Percentiles rank a stretch among this genome's conserved stretches.
These are phyloP conservation scores for Pyricularia grisea DNA, from an alignment of 2,329 filamentous ascomycete species.

Conservation along the genomic window DNA sequence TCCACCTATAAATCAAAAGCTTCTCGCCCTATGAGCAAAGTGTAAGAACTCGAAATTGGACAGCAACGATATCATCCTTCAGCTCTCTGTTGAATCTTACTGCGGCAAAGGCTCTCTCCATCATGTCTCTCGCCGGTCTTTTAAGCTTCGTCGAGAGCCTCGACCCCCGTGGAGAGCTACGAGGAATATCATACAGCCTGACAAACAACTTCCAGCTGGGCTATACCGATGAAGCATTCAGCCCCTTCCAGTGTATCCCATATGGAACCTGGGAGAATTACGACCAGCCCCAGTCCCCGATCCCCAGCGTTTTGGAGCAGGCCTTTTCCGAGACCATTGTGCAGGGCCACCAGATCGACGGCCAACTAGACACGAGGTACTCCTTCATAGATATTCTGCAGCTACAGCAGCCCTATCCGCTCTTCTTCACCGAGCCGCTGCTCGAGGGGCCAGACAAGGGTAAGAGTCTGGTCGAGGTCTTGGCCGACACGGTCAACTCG, in stretches of 20 bases:
- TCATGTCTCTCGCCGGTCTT: neutral
- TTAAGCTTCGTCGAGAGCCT: neutral
- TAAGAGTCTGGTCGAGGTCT: neutral
- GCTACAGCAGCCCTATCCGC: neutral
- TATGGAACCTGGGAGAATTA: constrained; percentile 1
- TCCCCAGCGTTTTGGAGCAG: constrained; percentile 2
- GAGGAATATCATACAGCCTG: neutral
- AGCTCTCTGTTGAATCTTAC: no score
- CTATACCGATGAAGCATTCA: neutral
- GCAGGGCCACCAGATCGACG: neutral
- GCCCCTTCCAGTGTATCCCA: constrained; percentile 1
- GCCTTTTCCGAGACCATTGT: constrained; percentile 1
- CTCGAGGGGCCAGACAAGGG: neutral
- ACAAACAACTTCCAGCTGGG: neutral
- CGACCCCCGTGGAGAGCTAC: neutral
- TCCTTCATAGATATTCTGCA: constrained; percentile 3
- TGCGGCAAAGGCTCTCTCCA: no score
- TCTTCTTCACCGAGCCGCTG: constrained; percentile 2
- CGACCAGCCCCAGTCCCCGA: neutral
- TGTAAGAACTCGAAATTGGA: neutral
- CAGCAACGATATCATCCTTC: neutral
- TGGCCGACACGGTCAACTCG: neutral
- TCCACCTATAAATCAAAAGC: no score
- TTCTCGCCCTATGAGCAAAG: neutral
- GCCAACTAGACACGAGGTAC: neutral